Percentiles rank a stretch among this genome's conserved stretches.
phyloP scores from a whole-genome alignment of 345 rosid species.

The Linum lewisii region DNA sequence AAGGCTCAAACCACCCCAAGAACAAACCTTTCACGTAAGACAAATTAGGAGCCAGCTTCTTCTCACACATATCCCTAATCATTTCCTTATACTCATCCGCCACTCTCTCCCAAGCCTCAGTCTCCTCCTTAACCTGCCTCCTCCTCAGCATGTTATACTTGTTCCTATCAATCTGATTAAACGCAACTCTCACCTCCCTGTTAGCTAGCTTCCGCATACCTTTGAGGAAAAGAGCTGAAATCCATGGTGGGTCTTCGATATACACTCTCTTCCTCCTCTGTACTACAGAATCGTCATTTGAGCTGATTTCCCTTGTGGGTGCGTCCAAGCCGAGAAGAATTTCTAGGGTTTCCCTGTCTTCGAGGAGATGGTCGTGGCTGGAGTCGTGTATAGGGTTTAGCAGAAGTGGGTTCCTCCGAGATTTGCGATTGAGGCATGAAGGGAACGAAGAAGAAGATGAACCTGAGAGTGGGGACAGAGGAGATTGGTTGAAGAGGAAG shows the following conservation, averaged over 20 bases:
- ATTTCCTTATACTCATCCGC: constrained; percentile 65
- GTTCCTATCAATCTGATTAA: constrained; percentile 43
- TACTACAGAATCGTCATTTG: constrained; percentile 14
- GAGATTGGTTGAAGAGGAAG: constrained; percentile 17
- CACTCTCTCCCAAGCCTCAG: constrained; percentile 86
- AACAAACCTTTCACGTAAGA: constrained; percentile 72
- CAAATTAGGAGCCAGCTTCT: constrained; percentile 68
- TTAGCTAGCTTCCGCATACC: constrained; percentile 38
- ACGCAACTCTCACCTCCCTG: constrained; percentile 39
- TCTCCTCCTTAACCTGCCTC: constrained; percentile 77
- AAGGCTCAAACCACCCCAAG: constrained; percentile 85
- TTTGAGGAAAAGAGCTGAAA: constrained; percentile 54
- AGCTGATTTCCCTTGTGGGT: constrained; percentile 18
- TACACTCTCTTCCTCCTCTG: constrained; percentile 27
- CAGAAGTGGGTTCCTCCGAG: constrained; percentile 10
- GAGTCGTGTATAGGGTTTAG: constrained; percentile 19
- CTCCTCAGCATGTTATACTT: constrained; percentile 57
- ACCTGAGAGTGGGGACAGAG: constrained; percentile 13
- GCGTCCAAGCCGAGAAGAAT: constrained; percentile 15
- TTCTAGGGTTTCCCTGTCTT: constrained; percentile 29
- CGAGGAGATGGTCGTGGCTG: constrained; percentile 15
- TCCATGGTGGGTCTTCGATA: constrained; percentile 79
- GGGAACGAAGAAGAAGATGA: constrained; percentile 30
- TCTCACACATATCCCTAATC: constrained; percentile 73
- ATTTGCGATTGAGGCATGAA: constrained; percentile 11